These are phyloP conservation scores for Phoma sp. DNA, from an alignment of 2,329 filamentous ascomycete species.

Conservation along the genomic window DNA sequence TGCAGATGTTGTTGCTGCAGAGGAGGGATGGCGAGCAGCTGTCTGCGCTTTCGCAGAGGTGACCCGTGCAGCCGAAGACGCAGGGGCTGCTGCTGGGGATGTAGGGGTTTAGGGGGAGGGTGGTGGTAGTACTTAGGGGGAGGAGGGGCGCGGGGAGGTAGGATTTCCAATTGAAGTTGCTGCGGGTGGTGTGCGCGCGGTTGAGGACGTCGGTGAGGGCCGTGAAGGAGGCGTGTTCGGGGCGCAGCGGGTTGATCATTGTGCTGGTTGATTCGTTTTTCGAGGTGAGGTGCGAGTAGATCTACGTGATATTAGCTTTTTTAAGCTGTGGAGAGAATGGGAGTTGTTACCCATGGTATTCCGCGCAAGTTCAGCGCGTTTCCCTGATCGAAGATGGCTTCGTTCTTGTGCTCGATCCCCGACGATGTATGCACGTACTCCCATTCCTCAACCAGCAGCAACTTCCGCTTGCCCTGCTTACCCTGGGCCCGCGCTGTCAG, in stretches of 20 bases:
- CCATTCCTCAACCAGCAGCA: conserved; percentile 46
- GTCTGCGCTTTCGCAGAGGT: conserved; percentile 39
- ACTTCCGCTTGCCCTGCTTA: conserved; percentile 33
- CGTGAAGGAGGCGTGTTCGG: conserved; percentile 29
- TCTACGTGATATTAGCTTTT: conserved; percentile 17
- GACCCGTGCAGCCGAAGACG: conserved; percentile 41
- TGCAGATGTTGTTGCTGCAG: conserved; percentile 44
- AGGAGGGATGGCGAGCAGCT: conserved; percentile 33
- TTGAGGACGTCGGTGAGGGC: conserved; percentile 31
- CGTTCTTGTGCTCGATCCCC: conserved; percentile 40
- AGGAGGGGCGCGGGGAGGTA: conserved; percentile 34
- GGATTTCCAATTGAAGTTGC: conserved; percentile 39
- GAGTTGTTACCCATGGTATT: conserved; percentile 42
- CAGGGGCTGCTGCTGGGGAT: conserved; percentile 36
- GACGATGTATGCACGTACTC: conserved; percentile 33
- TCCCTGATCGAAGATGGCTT: conserved; percentile 45
- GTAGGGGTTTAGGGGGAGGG: conserved; percentile 38
- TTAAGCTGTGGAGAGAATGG: not conserved
- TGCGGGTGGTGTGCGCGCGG: conserved; percentile 32
- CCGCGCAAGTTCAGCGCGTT: conserved; percentile 45
- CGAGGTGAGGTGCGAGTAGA: conserved; percentile 40
- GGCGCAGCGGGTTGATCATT: conserved; percentile 31
- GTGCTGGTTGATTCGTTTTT: conserved; percentile 32
- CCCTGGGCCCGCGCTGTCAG: conserved; percentile 34
- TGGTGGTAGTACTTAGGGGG: conserved; percentile 20